Evolutionary conservation across 371 early-diverging fungal species (phyloP).

Genomic region (Sporodiniella umbellata): DNA sequence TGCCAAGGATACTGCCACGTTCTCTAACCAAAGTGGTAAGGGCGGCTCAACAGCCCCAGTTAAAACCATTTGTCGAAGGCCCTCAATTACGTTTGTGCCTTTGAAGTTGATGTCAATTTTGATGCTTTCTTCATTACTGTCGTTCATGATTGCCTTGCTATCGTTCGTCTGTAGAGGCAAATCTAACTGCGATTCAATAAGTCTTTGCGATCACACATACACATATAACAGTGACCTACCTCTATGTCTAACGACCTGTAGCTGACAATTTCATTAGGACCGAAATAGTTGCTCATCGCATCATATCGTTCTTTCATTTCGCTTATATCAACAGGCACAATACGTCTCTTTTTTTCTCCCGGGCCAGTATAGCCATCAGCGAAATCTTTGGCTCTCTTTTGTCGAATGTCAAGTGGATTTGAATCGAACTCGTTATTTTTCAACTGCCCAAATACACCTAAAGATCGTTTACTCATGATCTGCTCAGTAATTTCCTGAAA

Average conservation of each 20-base stretch:
- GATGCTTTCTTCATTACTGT: slow-evolving; percentile 2
- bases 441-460: slow-evolving; percentile 41
- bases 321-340: slow-evolving; percentile 23
- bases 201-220: neutral
- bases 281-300: slow-evolving; percentile 10
- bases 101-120: slow-evolving; percentile 29
- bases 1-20: slow-evolving; percentile 16
- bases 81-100: slow-evolving; percentile 52
- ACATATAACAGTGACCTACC: too few species aligned
- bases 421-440: slow-evolving; percentile 42
- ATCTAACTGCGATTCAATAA: neutral
- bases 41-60: slow-evolving; percentile 36
- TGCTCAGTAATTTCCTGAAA: slow-evolving; percentile 30
- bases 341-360: slow-evolving; percentile 26
- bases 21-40: slow-evolving; percentile 41
- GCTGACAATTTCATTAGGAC: slow-evolving; percentile 1
- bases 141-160: neutral
- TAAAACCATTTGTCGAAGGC: slow-evolving; percentile 35
- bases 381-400: slow-evolving; percentile 4
- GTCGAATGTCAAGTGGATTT: slow-evolving; percentile 43
- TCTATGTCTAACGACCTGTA: slow-evolving; percentile 10
- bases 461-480: slow-evolving; percentile 33
- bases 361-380: slow-evolving; percentile 10
- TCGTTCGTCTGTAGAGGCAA: slow-evolving; percentile 1
- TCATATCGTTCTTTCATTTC: slow-evolving; percentile 13